Evolutionary conservation across 495 filamentous ascomycete genomes (phyloP).

Genomic region (Aspergillus asperescens): DNA sequence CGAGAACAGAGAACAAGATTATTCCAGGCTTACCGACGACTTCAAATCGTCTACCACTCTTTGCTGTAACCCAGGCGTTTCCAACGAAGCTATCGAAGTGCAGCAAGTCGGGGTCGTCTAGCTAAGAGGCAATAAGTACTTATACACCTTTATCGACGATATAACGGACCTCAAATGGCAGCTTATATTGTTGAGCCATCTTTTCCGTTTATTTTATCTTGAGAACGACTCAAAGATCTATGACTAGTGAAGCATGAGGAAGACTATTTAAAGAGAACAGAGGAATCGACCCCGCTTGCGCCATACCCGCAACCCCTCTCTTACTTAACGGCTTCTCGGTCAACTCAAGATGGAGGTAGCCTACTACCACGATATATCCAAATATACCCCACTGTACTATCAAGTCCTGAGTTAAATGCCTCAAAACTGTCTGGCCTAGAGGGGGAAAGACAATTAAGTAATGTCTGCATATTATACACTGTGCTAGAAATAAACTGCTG

Average conservation of each 20-base stretch:
- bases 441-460: not conserved
- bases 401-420: too few relatives aligned
- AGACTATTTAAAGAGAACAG: too few relatives aligned
- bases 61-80: slow-evolving; percentile 58
- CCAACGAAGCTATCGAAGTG: slow-evolving; percentile 56
- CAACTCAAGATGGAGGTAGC: too few relatives aligned
- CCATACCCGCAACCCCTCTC: slow-evolving; percentile 13
- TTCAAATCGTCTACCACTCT: slow-evolving; percentile 60
- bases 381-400: too few relatives aligned
- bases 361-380: too few relatives aligned
- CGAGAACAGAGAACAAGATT: not conserved
- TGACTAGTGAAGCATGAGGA: too few relatives aligned
- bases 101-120: slow-evolving; percentile 55
- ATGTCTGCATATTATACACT: not conserved
- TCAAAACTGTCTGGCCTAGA: too few relatives aligned
- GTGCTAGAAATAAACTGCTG: slow-evolving; percentile 14
- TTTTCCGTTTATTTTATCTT: not conserved
- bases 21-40: slow-evolving; percentile 50
- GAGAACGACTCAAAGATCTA: too few relatives aligned
- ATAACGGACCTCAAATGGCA: slow-evolving; percentile 38
- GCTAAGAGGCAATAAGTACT: slow-evolving; percentile 26
- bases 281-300: not conserved
- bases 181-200: slow-evolving; percentile 34
- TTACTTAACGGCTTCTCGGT: slow-evolving; percentile 9
- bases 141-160: not conserved